Evolutionary conservation across 139 green algal species (phyloP).

Genomic region (Trebouxia sp.): DNA sequence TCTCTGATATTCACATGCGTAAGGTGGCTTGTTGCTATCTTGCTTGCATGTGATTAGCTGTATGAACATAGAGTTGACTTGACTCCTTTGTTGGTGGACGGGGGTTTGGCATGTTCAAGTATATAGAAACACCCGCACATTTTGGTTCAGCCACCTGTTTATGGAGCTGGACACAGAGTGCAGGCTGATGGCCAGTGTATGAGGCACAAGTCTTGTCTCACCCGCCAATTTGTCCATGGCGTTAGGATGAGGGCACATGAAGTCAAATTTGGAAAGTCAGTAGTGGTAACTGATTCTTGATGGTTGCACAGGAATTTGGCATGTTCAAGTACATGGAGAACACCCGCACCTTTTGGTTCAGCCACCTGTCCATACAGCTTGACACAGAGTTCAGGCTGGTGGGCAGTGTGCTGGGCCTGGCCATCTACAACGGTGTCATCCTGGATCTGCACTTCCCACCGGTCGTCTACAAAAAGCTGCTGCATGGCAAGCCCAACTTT

Average conservation of each 20-base stretch:
- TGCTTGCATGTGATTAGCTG: background rate
- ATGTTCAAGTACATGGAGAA: conserved; percentile 79
- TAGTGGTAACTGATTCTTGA: background rate
- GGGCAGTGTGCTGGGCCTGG: conserved; percentile 84
- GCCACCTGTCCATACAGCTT: conserved; percentile 54
- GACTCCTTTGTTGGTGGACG: too few relatives aligned
- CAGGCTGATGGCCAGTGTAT: conserved; percentile 79
- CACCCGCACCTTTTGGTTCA: conserved; percentile 38
- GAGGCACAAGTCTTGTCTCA: too few relatives aligned
- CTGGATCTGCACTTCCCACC: conserved; percentile 86
- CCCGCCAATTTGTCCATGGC: too few relatives aligned
- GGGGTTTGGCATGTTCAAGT: conserved; percentile 85
- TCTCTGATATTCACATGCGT: background rate
- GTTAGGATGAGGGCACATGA: background rate
- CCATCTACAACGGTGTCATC: conserved; percentile 92
- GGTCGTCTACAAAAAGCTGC: conserved; percentile 85
- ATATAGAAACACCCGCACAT: conserved; percentile 37
- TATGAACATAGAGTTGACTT: too few relatives aligned
- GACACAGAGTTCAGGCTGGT: conserved; percentile 82
- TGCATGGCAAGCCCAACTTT: conserved; percentile 62
- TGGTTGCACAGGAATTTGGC: conserved; percentile 57
- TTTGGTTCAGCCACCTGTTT: conserved; percentile 40
- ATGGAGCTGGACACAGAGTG: conserved; percentile 69
- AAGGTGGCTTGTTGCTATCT: background rate
- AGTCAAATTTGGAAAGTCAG: background rate